A percentile compares a stretch with the other conserved stretches of the same genome.
phyloP scores from a whole-genome alignment of 2,329 filamentous ascomycete species.

The Scedosporium aurantiacum region DNA sequence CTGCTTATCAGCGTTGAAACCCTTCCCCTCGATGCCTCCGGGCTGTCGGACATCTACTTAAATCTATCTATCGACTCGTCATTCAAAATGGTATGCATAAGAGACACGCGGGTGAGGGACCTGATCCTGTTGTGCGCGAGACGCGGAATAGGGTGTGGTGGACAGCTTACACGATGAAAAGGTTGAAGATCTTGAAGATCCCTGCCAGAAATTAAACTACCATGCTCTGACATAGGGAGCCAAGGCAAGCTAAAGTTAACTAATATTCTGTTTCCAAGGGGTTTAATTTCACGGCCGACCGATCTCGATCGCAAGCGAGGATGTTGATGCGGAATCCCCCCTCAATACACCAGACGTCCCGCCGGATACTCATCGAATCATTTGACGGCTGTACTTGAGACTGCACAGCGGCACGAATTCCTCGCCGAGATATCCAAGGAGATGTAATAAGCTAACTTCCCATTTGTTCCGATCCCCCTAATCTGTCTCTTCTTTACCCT shows the following conservation, averaged over 20 bases:
- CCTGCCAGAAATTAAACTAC: background rate
- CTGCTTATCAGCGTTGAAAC: slow-evolving; percentile 44
- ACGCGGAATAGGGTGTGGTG: slow-evolving; percentile 45
- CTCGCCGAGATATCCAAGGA: slow-evolving; percentile 27
- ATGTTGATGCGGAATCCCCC: slow-evolving; percentile 43
- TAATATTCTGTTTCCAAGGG: slow-evolving; percentile 8
- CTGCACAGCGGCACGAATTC: slow-evolving; percentile 24
- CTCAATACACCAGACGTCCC: slow-evolving; percentile 32
- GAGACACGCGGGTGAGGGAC: slow-evolving; percentile 32
- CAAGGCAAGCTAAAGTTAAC: background rate
- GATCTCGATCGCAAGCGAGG: slow-evolving; percentile 37
- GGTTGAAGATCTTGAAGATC: slow-evolving; percentile 25
- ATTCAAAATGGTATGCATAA: slow-evolving; percentile 52
- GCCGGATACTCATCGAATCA: slow-evolving; percentile 28
- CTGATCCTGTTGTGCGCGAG: slow-evolving; percentile 37
- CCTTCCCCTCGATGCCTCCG: slow-evolving; percentile 43
- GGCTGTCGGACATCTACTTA: slow-evolving; percentile 45
- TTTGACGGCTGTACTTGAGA: slow-evolving; percentile 34
- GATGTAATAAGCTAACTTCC: slow-evolving; percentile 19
- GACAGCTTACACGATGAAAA: slow-evolving; percentile 46
- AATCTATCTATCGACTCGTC: slow-evolving; percentile 42
- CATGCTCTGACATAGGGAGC: background rate
- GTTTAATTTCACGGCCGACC: slow-evolving; percentile 43
- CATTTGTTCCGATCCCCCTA: background rate
- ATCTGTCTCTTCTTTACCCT: background rate